phyloP scores from a whole-genome alignment of 2,329 filamentous ascomycete species.

The Aspergillus sp. region DNA sequence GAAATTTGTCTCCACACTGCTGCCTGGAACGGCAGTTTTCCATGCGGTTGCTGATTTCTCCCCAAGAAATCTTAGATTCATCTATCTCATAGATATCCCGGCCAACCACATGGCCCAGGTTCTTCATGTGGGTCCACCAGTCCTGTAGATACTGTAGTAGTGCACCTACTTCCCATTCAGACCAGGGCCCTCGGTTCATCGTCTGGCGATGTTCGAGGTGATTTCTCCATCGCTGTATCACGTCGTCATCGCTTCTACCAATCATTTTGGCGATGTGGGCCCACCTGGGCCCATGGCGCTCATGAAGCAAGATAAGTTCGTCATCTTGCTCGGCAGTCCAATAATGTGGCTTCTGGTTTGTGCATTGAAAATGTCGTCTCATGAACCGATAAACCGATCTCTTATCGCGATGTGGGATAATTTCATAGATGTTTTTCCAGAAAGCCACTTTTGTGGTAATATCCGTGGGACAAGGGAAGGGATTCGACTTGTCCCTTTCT shows the following conservation, averaged over 20 bases:
- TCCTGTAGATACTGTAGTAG: constrained; percentile 33
- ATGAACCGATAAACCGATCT: constrained; percentile 46
- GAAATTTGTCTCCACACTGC: constrained; percentile 45
- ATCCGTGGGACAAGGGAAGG: constrained; percentile 27
- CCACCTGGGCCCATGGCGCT: constrained; percentile 39
- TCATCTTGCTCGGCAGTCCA: constrained; percentile 46
- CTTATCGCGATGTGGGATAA: constrained; percentile 40
- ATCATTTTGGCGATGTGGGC: constrained; percentile 40
- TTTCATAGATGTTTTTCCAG: constrained; percentile 37
- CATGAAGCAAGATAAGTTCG: constrained; percentile 39
- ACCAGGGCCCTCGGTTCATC: constrained; percentile 42
- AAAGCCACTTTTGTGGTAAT: constrained; percentile 37
- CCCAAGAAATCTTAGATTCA: constrained; percentile 36
- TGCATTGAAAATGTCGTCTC: constrained; percentile 45
- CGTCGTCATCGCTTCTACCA: constrained; percentile 44
- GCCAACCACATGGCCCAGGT: constrained; percentile 25
- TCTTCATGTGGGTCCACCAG: constrained; percentile 25
- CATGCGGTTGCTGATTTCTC: constrained; percentile 33
- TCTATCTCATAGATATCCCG: constrained; percentile 42
- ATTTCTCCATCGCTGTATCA: constrained; percentile 48
- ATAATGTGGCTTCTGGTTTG: constrained; percentile 38
- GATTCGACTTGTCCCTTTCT: constrained; percentile 20
- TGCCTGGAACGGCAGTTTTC: constrained; percentile 38
- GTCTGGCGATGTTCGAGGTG: constrained; percentile 40
- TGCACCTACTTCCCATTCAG: constrained; percentile 31